phyloP scores from a whole-genome alignment of 164 flowering plant genomes.

The Dillenia suffruticosa region DNA sequence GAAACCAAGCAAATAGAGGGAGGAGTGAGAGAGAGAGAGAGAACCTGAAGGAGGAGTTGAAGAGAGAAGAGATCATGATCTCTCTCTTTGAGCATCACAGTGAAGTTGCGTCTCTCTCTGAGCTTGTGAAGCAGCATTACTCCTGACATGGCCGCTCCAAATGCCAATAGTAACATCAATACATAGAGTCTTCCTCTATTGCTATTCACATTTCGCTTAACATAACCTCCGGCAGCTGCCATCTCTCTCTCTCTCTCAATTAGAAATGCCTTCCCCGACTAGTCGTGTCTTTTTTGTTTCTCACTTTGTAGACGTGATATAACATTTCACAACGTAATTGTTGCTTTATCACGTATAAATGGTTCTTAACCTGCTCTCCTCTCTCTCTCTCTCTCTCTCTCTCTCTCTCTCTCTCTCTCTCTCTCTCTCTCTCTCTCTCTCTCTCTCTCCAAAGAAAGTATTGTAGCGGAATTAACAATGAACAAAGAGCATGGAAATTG shows the following conservation, averaged over 20 bases:
- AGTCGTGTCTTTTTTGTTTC: not conserved
- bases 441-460: slow-evolving; percentile 7
- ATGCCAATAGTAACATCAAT: slow-evolving; percentile 53
- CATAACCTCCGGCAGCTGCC: slow-evolving; percentile 17
- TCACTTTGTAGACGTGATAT: not conserved
- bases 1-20: not conserved
- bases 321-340: not conserved
- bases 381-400: slow-evolving; percentile 2
- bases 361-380: not conserved
- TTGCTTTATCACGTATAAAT: not conserved
- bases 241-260: slow-evolving; percentile 15
- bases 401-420: not conserved
- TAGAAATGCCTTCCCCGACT: not conserved
- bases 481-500: slow-evolving; percentile 28
- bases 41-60: slow-evolving; percentile 65
- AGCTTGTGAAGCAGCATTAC: slow-evolving; percentile 65
- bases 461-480: slow-evolving; percentile 21
- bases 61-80: slow-evolving; percentile 51
- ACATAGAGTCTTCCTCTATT: slow-evolving; percentile 46
- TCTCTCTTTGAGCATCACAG: slow-evolving; percentile 54
- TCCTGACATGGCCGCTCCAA: slow-evolving; percentile 60
- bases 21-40: slow-evolving; percentile 9
- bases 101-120: slow-evolving; percentile 57
- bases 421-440: slow-evolving; percentile 9
- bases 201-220: slow-evolving; percentile 2